Percentiles rank a stretch among this genome's conserved stretches.
Evolutionary conservation across 78 protist genomes (phyloP).

Genomic region (Planoprotostelium fungivorum): DNA sequence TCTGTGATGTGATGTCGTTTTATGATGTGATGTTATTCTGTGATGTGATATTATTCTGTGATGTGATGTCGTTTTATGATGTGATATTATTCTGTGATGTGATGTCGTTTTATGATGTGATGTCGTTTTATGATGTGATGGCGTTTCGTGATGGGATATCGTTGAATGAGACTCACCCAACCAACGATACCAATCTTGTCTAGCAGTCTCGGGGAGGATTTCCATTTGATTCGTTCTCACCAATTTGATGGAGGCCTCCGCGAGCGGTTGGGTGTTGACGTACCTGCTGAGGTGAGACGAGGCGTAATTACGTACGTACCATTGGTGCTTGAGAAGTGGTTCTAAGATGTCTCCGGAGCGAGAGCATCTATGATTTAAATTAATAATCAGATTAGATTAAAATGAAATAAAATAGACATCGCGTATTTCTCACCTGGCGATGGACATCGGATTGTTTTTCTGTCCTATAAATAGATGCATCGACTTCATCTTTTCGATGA

Average conservation of each 20-base stretch:
- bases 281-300: slow-evolving; percentile 3
- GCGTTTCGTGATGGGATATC: too few relatives aligned
- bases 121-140: too few relatives aligned
- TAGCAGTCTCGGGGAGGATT: slow-evolving; percentile 60
- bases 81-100: too few relatives aligned
- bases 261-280: slow-evolving; percentile 61
- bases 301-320: slow-evolving; percentile 37
- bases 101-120: too few relatives aligned
- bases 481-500: slow-evolving; percentile 55
- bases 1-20: too few relatives aligned
- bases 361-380: not conserved
- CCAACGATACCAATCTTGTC: slow-evolving; percentile 48
- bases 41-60: too few relatives aligned
- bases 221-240: slow-evolving; percentile 55
- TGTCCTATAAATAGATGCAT: slow-evolving; percentile 35
- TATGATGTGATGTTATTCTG: too few relatives aligned
- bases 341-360: slow-evolving; percentile 86
- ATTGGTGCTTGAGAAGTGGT: slow-evolving; percentile 94
- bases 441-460: slow-evolving; percentile 55
- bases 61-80: too few relatives aligned
- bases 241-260: slow-evolving; percentile 25
- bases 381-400: not conserved
- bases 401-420: not conserved
- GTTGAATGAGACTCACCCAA: not conserved
- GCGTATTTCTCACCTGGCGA: slow-evolving; percentile 64